Conservation (phyloP, 2,329 filamentous ascomycete species). For the Coniochaeta pulveracea region DNA sequence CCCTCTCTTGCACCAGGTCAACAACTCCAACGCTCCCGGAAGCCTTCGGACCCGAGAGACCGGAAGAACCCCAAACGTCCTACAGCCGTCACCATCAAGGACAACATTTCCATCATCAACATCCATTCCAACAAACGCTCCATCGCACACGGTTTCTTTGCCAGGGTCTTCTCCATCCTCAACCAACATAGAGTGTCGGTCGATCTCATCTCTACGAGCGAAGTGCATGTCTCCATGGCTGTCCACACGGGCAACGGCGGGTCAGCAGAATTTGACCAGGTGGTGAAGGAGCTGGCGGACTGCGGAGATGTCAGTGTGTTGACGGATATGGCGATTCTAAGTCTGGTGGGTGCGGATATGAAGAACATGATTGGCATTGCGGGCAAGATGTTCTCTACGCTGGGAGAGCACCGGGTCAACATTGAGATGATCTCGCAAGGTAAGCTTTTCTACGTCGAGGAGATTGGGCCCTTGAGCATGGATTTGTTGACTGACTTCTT, state of each 20-base stretch:
- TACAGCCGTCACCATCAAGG: slow-evolving; percentile 93
- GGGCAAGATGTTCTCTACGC: slow-evolving; percentile 86
- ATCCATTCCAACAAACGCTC: slow-evolving; percentile 96
- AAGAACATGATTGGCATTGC: slow-evolving; percentile 95
- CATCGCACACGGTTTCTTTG: slow-evolving; percentile 91
- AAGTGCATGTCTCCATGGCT: slow-evolving; percentile 96
- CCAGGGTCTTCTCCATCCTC: slow-evolving; percentile 83
- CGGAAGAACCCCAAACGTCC: slow-evolving; percentile 59
- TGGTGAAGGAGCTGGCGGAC: slow-evolving; percentile 60
- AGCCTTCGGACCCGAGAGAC: slow-evolving; percentile 19
- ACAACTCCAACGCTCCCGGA: slow-evolving; percentile 43
- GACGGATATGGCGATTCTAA: slow-evolving; percentile 88
- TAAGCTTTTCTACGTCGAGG: slow-evolving; percentile 25
- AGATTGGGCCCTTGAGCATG: neutral
- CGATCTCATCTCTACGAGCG: slow-evolving; percentile 89
- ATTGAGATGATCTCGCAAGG: slow-evolving; percentile 99
- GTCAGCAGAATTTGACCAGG: slow-evolving; percentile 52
- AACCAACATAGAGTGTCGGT: slow-evolving; percentile 82
- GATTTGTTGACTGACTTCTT: slow-evolving; percentile 7
- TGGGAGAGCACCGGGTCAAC: slow-evolving; percentile 90
- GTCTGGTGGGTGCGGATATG: slow-evolving; percentile 88
- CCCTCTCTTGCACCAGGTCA: slow-evolving; percentile 39
- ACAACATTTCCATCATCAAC: slow-evolving; percentile 93
- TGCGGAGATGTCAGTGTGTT: slow-evolving; percentile 88
- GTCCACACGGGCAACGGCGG: slow-evolving; percentile 68